Base-by-base conservation (phyloP, 2,329 filamentous ascomycete genomes). In the Paecilomyces sp. region DNA sequence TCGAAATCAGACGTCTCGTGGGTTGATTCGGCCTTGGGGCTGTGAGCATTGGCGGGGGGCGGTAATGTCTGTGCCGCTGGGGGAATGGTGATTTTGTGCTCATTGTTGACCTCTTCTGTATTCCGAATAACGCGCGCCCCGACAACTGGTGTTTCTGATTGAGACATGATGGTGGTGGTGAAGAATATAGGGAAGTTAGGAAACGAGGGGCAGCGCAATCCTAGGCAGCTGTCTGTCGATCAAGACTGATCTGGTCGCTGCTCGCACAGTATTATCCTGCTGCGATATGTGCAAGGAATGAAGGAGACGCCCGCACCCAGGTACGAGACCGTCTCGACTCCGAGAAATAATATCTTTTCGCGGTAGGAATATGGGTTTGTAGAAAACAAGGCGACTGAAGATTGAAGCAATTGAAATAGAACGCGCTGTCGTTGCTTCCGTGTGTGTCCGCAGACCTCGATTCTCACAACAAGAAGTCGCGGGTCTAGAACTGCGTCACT, bases 1-100 rank as follows among this genome's bases (percentile, higher is more conserved):
- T 78, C 73, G 65, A 72, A 78, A 5, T 78, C 74, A 13, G 28
- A 11, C 18, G n/a, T 18, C n/a, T 47, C 41, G n/a, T 47, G n/a
- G 41, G 41, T 18, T 18, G 41, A 47, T 33, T 33, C 31, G 11
- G 31, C 8, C 15, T 47, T n/a, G 41, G 41, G 18, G n/a, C n/a
- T 47, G n/a, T 18, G n/a, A 18, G 41, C 9, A 2, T 47, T 47
- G 15, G 41, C 41, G 18, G 41, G 18, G 18, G 41, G 25, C 1
- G 2, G 41, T 15, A 18, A 18, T 18, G 41, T 18, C n/a, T 47
- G 15, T 9, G 18, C 41, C 8, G 8, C n/a, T 8, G 41, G 13
- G n/a, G 41, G 41, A n/a, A 47, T 47, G n/a, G 41, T 9, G 13
- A 47, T 47, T 15, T 15, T 18, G 41, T 47, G 15, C 13, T 47